Evolutionary conservation across 2,329 filamentous ascomycete species (phyloP).

Genomic region (Tolypocladium inflatum): DNA sequence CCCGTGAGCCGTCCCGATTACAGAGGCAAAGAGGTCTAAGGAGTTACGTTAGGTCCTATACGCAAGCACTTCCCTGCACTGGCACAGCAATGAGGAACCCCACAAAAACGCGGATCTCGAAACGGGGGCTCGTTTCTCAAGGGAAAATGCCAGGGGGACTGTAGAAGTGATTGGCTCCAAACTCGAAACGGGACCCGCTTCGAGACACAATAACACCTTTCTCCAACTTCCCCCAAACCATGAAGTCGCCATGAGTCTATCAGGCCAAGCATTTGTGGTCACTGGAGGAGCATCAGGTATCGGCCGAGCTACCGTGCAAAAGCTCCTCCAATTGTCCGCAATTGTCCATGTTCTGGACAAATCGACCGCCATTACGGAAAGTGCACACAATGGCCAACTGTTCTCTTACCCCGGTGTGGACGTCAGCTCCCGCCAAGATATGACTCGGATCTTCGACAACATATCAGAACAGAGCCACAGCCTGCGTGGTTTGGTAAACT

Average conservation of each 20-base stretch:
- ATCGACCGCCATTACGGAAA: not conserved
- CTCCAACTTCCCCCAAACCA: no score
- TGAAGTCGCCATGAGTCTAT: not conserved
- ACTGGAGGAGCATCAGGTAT: conserved; percentile 1
- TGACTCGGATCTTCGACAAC: not conserved
- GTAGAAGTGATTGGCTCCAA: no score
- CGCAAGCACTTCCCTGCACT: no score
- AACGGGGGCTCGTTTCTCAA: no score
- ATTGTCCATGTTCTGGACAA: conserved; percentile 2
- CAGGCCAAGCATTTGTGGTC: conserved; percentile 1
- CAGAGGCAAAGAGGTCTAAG: no score
- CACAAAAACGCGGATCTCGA: no score
- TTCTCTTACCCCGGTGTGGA: not conserved
- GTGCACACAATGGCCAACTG: not conserved
- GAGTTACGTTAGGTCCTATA: no score
- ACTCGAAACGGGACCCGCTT: no score
- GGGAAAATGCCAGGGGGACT: no score
- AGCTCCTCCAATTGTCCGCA: conserved; percentile 1
- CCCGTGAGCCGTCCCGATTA: no score
- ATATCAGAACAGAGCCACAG: not conserved
- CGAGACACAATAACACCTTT: no score
- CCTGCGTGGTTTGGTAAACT: conserved; percentile 1
- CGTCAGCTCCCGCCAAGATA: not conserved
- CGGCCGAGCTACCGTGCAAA: not conserved
- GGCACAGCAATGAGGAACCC: no score